phyloP scores from a whole-genome alignment of 2,329 filamentous ascomycete genomes.

The Stromatinia cepivora region DNA sequence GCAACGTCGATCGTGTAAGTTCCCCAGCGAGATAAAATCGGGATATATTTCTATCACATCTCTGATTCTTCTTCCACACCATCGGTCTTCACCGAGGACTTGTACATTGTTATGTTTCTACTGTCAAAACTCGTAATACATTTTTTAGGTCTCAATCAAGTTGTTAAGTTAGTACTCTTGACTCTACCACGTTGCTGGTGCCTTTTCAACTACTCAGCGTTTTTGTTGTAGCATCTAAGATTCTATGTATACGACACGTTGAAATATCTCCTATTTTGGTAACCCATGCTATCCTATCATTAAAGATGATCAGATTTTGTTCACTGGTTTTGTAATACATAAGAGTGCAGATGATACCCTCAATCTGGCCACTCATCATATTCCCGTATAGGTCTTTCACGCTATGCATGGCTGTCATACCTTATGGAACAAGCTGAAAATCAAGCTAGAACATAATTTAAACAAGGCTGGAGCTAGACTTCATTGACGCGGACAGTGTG shows the following conservation, averaged over 20 bases:
- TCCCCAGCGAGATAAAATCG: background rate
- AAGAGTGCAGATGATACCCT: slow-evolving; percentile 1
- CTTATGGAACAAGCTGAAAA: background rate
- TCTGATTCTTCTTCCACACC: background rate
- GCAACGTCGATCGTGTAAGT: slow-evolving; percentile 13
- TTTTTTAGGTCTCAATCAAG: background rate
- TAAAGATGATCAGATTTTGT: background rate
- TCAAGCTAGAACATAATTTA: slow-evolving; percentile 10
- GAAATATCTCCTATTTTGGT: background rate
- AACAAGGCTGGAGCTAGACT: background rate
- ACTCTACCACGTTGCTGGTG: slow-evolving; percentile 6
- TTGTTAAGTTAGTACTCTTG: background rate
- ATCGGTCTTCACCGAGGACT: slow-evolving; percentile 5
- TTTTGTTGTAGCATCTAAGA: background rate
- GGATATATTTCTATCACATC: slow-evolving; percentile 11
- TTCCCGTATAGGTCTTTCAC: background rate
- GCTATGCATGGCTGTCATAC: slow-evolving; percentile 11
- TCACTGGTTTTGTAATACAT: background rate
- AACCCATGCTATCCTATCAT: background rate
- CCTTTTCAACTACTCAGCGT: background rate
- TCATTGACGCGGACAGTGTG: background rate
- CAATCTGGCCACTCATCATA: background rate
- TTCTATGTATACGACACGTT: background rate
- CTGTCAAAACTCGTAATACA: background rate
- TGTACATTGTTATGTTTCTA: background rate